Evolutionary conservation across 163 green algal species (phyloP), one percentile per base, ranked within the genome.

Genomic region (Chlamydomonas reinhardtii): DNA sequence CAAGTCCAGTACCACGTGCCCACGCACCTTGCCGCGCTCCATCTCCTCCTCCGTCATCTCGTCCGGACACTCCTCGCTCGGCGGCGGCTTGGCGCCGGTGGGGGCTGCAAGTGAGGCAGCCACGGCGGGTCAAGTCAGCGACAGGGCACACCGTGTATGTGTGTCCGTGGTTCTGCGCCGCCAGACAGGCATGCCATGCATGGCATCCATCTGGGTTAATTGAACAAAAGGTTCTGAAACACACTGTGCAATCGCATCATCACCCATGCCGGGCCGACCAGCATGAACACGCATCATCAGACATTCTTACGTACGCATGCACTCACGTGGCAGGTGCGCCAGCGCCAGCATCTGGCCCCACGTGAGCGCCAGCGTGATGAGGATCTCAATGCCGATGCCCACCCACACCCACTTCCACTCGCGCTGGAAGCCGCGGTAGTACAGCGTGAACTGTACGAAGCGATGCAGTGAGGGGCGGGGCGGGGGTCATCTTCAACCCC

Each of bases 341-440:
- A 85, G 65, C 22, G 78, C 78, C 65, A 71, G 22, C 16, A 59
- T 31, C 68, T 85, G 78, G 4, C 56, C 14, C 17, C 11, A 31
- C 11, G 73, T 73, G n/a, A 77, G 78, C 52, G 76, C 9, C 17
- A 77, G 20, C 31, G 68, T 61, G 32, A 76, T 39, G 37, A n/a
- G 66, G 25, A 59, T 27, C 78, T 71, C 68, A 0, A 25, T 43
- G 66, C 78, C 78, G 78, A 85, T 76, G 68, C 78, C 78, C 20
- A 34, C 68, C 78, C 78, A 85, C 43, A 85, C 78, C 78, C 78
- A 85, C 17, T 37, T 61, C 78, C 78, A 85, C 66, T 85, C 66
- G 9, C 37, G 59, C 3, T 71, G 59, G 68, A 85, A 72, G 11
- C 78, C 78, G 78, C 78, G 78, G 29, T 62, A 62, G 5, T 19